phyloP scores from a whole-genome alignment of 2,329 filamentous ascomycete species.

The Fusarium sp. region DNA sequence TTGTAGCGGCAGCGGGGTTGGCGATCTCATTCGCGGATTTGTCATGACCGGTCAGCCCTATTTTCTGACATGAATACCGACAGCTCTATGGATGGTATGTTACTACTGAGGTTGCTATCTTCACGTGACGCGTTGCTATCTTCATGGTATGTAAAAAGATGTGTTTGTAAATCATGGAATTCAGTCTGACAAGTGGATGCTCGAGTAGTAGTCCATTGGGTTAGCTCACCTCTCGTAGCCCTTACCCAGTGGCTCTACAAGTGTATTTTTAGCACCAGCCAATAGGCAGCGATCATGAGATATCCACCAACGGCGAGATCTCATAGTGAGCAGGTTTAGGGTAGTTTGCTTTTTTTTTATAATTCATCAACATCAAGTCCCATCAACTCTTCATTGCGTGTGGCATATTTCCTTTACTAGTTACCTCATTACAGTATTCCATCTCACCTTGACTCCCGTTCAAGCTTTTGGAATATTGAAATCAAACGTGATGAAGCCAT shows the following conservation, averaged over 20 bases:
- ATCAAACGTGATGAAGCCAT: accelerated
- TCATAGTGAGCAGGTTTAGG: not conserved
- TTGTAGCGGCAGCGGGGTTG: not conserved
- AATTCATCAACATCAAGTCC: not conserved
- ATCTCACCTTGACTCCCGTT: accelerated
- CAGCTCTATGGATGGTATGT: not conserved
- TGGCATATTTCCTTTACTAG: accelerated
- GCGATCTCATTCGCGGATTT: accelerated
- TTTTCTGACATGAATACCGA: not conserved
- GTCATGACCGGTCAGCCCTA: not conserved
- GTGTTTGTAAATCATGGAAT: no score
- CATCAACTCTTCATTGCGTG: no score
- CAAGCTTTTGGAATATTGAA: accelerated
- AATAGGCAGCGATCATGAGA: accelerated
- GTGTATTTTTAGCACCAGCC: not conserved
- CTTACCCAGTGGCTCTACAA: not conserved
- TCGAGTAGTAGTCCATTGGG: no score
- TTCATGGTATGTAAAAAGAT: no score
- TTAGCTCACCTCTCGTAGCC: not conserved
- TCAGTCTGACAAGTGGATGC: not conserved
- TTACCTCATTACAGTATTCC: accelerated
- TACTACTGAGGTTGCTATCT: no score
- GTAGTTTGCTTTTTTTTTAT: no score
- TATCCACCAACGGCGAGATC: not conserved
- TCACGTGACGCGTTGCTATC: no score